Conservation (phyloP, 768 basidiomycete species). For the Trametes meyenii region DNA sequence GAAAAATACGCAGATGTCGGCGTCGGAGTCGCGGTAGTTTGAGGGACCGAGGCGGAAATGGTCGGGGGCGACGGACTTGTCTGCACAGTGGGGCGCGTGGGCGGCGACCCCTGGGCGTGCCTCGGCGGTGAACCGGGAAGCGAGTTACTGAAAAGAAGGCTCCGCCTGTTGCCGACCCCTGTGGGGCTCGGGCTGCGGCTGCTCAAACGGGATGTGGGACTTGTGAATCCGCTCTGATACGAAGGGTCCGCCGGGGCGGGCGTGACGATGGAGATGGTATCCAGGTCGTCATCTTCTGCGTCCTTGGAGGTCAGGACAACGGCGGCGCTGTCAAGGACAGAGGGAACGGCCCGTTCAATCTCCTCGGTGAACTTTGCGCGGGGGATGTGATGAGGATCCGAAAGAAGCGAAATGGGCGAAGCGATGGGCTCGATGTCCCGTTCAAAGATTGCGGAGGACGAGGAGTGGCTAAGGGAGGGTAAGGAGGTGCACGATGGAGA, state of each 20-base stretch:
- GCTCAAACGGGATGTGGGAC: slow-evolving; percentile 65
- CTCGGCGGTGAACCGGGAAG: slow-evolving; percentile 22
- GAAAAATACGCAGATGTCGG: slow-evolving; percentile 56
- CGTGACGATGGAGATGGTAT: slow-evolving; percentile 64
- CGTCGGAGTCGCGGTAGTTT: slow-evolving; percentile 32
- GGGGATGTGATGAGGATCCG: slow-evolving; percentile 74
- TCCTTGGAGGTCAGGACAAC: slow-evolving; percentile 56
- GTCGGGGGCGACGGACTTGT: slow-evolving; percentile 23
- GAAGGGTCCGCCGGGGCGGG: slow-evolving; percentile 44
- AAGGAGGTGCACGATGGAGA: background rate
- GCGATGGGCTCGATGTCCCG: slow-evolving; percentile 81
- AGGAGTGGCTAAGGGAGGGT: slow-evolving; percentile 54
- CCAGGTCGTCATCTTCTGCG: slow-evolving; percentile 47
- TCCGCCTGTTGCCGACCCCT: slow-evolving; percentile 36
- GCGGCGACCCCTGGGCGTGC: slow-evolving; percentile 23
- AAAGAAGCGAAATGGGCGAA: slow-evolving; percentile 40
- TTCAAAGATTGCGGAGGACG: slow-evolving; percentile 90
- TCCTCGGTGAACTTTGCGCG: slow-evolving; percentile 73
- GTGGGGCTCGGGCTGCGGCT: slow-evolving; percentile 70
- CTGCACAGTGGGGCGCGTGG: slow-evolving; percentile 33
- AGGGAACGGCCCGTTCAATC: slow-evolving; percentile 79
- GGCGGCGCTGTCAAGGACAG: slow-evolving; percentile 84
- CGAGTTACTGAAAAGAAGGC: slow-evolving; percentile 40
- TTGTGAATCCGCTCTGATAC: slow-evolving; percentile 59
- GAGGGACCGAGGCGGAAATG: background rate